Evolutionary conservation across 164 flowering plant species (phyloP).

Genomic region (Nymphaea colorata): DNA sequence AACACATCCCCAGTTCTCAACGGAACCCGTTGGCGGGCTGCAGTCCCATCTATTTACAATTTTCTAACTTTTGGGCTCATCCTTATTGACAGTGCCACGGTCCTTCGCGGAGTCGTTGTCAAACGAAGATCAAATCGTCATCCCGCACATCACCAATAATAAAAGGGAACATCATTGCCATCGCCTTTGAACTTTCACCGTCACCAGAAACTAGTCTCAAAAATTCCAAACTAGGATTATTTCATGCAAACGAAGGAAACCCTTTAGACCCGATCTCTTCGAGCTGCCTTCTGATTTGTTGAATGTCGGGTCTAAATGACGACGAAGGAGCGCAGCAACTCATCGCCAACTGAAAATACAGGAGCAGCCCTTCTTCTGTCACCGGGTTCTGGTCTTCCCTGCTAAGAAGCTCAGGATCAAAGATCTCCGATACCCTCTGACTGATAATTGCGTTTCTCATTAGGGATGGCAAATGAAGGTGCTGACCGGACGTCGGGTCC

Average conservation of each 20-base stretch:
- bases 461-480: conserved; percentile 46
- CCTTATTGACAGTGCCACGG: too few relatives aligned
- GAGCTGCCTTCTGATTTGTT: conserved; percentile 59
- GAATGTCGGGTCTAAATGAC: conserved; percentile 56
- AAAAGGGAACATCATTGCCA: too few relatives aligned
- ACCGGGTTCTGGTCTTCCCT: conserved; percentile 21
- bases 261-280: conserved; percentile 52
- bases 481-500: conserved; percentile 36
- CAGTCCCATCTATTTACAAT: too few relatives aligned
- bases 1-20: too few relatives aligned
- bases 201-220: too few relatives aligned
- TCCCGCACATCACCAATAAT: too few relatives aligned
- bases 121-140: too few relatives aligned
- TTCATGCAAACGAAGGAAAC: background rate
- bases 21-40: too few relatives aligned
- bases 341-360: conserved; percentile 76
- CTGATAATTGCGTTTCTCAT: conserved; percentile 53
- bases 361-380: conserved; percentile 45
- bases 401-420: conserved; percentile 38
- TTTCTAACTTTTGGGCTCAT: too few relatives aligned
- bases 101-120: too few relatives aligned
- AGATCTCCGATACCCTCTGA: conserved; percentile 43
- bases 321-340: conserved; percentile 90
- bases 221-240: too few relatives aligned
- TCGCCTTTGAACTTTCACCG: too few relatives aligned